Evolutionary conservation across 164 flowering plant genomes (phyloP).

Genomic region (Magnolia kwangsiensis): DNA sequence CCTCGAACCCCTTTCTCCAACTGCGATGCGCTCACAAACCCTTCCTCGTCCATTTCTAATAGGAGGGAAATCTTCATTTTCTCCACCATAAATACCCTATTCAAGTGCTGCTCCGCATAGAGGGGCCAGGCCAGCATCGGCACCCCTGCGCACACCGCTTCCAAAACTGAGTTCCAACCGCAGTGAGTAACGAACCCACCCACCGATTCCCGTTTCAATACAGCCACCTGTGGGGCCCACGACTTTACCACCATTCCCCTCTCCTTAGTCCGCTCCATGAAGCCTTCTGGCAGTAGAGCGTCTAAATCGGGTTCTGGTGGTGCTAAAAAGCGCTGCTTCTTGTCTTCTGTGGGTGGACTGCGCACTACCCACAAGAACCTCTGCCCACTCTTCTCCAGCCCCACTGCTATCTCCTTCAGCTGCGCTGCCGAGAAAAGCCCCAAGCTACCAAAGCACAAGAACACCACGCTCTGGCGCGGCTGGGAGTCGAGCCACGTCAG

Average conservation of each 20-base stretch:
- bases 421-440: constrained; percentile 29
- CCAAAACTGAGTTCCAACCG: constrained; percentile 48
- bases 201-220: constrained; percentile 29
- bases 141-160: constrained; percentile 36
- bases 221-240: constrained; percentile 43
- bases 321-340: background rate
- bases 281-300: constrained; percentile 30
- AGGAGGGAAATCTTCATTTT: constrained; percentile 30
- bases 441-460: constrained; percentile 42
- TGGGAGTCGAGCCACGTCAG: constrained; percentile 39
- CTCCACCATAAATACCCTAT: constrained; percentile 28
- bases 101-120: constrained; percentile 37
- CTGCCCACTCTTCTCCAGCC: constrained; percentile 39
- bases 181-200: constrained; percentile 49
- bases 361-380: constrained; percentile 50
- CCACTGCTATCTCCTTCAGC: constrained; percentile 36
- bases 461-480: constrained; percentile 38
- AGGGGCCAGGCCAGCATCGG: constrained; percentile 51
- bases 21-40: constrained; percentile 29
- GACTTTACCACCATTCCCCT: constrained; percentile 34
- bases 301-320: constrained; percentile 25
- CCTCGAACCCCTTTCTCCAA: constrained; percentile 22
- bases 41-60: constrained; percentile 18
- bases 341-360: constrained; percentile 23
- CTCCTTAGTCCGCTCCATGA: constrained; percentile 27